phyloP scores from a whole-genome alignment of 139 green algal species.

The Micromonas commoda region DNA sequence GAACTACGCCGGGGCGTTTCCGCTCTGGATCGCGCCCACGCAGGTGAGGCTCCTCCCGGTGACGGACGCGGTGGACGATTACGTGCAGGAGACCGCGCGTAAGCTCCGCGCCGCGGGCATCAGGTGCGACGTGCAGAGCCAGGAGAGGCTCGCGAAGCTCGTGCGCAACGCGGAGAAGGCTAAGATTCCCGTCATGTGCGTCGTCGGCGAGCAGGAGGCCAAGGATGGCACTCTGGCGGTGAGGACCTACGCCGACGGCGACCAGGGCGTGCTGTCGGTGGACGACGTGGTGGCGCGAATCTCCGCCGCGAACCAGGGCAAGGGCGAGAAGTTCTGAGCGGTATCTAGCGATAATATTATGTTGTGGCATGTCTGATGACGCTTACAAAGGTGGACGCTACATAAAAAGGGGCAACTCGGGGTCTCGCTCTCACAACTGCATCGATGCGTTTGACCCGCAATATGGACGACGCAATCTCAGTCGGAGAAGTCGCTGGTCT shows the following conservation, averaged over 20 bases:
- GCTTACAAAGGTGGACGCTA: too few species aligned
- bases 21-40: constrained; percentile 83
- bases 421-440: too few species aligned
- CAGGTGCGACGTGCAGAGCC: constrained; percentile 40
- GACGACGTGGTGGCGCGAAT: constrained; percentile 32
- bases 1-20: constrained; percentile 90
- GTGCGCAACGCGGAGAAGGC: constrained; percentile 47
- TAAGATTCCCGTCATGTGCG: constrained; percentile 45
- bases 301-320: background rate
- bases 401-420: too few species aligned
- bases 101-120: constrained; percentile 53
- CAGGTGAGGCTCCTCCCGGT: constrained; percentile 79
- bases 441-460: too few species aligned
- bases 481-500: constrained; percentile 22
- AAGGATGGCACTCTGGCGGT: constrained; percentile 23
- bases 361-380: too few species aligned
- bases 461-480: background rate
- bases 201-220: constrained; percentile 36
- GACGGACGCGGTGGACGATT: constrained; percentile 57
- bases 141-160: constrained; percentile 46
- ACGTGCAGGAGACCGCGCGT: constrained; percentile 54
- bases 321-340: background rate
- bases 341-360: too few species aligned
- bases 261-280: constrained; percentile 35
- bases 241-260: constrained; percentile 33